Conservation (phyloP, 495 filamentous ascomycete species). For the Penicillium chermesinum region DNA sequence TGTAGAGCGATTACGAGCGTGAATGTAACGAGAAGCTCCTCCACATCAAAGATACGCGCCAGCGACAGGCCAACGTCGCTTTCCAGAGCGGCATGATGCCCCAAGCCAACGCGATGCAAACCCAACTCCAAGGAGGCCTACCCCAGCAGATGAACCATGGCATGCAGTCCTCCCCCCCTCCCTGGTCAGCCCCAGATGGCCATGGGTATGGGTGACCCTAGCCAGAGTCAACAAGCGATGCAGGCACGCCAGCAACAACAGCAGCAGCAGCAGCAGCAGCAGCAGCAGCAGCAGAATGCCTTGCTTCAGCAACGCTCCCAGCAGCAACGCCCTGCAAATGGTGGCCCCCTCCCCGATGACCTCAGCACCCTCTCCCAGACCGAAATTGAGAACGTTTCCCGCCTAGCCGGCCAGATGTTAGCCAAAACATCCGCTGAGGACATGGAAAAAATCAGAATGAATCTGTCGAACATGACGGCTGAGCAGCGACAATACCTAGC, state of each 20-base stretch:
- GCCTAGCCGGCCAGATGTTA: constrained; percentile 37
- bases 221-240: constrained; percentile 34
- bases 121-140: constrained; percentile 38
- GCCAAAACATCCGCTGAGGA: constrained; percentile 37
- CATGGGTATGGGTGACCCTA: constrained; percentile 44
- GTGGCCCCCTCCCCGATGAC: constrained; percentile 30
- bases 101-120: constrained; percentile 38
- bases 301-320: constrained; percentile 21
- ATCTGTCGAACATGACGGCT: constrained; percentile 37
- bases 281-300: constrained; percentile 26
- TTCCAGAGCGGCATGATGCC: constrained; percentile 43
- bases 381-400: constrained; percentile 41
- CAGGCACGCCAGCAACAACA: constrained; percentile 30
- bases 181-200: constrained; percentile 38
- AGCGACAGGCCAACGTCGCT: constrained; percentile 40
- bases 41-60: constrained; percentile 44
- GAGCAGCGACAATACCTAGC: constrained; percentile 40
- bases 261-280: constrained; percentile 30
- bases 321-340: constrained; percentile 30
- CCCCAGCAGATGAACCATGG: constrained; percentile 48
- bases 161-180: constrained; percentile 50
- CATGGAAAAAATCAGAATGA: constrained; percentile 40
- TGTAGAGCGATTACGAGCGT: constrained; percentile 43
- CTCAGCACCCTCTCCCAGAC: constrained; percentile 34
- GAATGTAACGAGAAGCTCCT: constrained; percentile 44